phyloP scores from a whole-genome alignment of 495 filamentous ascomycete species.

The Monascus purpureus region DNA sequence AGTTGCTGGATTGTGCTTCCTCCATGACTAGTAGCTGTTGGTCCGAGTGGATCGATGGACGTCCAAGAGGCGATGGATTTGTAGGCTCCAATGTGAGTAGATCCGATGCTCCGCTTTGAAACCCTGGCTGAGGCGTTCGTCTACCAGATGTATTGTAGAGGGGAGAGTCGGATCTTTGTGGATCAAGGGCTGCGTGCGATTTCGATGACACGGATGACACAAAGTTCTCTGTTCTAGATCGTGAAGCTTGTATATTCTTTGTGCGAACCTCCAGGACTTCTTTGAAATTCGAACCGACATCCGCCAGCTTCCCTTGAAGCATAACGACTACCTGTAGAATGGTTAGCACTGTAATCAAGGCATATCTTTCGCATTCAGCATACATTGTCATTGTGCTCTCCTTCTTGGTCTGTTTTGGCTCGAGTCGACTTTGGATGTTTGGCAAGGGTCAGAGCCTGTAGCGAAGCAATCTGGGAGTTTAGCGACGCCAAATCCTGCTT shows the following conservation, averaged over 20 bases:
- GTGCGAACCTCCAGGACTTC: constrained; percentile 93
- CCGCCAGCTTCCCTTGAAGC: constrained; percentile 86
- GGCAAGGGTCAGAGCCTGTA: constrained; percentile 57
- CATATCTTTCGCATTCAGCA: constrained; percentile 3
- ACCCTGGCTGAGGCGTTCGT: constrained; percentile 46
- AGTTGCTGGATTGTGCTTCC: constrained; percentile 70
- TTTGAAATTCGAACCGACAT: constrained; percentile 90
- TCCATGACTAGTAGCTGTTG: constrained; percentile 93
- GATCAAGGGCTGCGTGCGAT: constrained; percentile 47
- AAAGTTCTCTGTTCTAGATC: constrained; percentile 88
- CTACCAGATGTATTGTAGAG: constrained; percentile 73
- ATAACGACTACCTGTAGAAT: constrained; percentile 56
- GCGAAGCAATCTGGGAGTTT: constrained; percentile 68
- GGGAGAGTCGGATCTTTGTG: constrained; percentile 54
- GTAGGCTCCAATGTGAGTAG: constrained; percentile 74
- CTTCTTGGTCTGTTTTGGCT: constrained; percentile 59
- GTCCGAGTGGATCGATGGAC: constrained; percentile 48
- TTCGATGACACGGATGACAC: constrained; percentile 79
- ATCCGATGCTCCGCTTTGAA: constrained; percentile 44
- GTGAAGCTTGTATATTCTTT: constrained; percentile 94
- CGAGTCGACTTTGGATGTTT: constrained; percentile 54
- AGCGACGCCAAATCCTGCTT: constrained; percentile 90
- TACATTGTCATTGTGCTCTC: constrained; percentile 93
- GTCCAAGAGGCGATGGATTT: constrained; percentile 38
- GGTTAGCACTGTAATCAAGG: neutral